Evolutionary conservation across 257 asterid species (phyloP), one percentile per base, ranked within the genome.

Genomic region (Sherardia arvensis): DNA sequence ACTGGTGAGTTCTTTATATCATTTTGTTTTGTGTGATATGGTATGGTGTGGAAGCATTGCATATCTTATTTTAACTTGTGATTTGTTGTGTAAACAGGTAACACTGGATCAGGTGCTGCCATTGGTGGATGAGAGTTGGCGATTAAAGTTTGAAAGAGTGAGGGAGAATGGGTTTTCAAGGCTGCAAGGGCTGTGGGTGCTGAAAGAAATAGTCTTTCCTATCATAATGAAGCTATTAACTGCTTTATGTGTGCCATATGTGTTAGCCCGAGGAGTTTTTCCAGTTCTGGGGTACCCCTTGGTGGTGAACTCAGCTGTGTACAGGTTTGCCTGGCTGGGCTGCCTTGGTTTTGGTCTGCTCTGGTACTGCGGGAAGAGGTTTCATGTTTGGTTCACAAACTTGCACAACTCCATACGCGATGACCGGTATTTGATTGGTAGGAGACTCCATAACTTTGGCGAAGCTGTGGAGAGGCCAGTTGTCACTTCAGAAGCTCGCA

Each of bases 71-170:
- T 48, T 28, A 22, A 36, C 0, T 10, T 43, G 22, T 53, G 68
- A 38, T 27, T 56, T 15, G 57, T 57, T 69, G 26, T 34, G 21
- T 67, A 28, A 51, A 71, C 76, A 92, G 99, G 97, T 90, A 23
- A 92, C 87, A 91, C 77, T 92, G 74, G 99, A 92, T 70, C 96
- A 90, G 74, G 84, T 90, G 88, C 79, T 85, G 94, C 99, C 99
- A 3, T 73, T 93, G 70, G 74, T 87, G 69, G 99, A 93, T n/a
- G 96, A 90, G 47, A 87, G 88, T 68, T 93, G 99, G 99, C 85
- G 95, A 25, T 33, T 81, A 7, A 93, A 89, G 78, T 93, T 93
- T 30, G 97, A 93, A 64, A 84, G 99, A 80, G 97, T 93, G 59
- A 83, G 94, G 74, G 96, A 93, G 58, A 83, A 90, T 0, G 97